These are phyloP conservation scores for Termitomyces sp. DNA, from an alignment of 768 basidiomycete species.

Conservation along the genomic window DNA sequence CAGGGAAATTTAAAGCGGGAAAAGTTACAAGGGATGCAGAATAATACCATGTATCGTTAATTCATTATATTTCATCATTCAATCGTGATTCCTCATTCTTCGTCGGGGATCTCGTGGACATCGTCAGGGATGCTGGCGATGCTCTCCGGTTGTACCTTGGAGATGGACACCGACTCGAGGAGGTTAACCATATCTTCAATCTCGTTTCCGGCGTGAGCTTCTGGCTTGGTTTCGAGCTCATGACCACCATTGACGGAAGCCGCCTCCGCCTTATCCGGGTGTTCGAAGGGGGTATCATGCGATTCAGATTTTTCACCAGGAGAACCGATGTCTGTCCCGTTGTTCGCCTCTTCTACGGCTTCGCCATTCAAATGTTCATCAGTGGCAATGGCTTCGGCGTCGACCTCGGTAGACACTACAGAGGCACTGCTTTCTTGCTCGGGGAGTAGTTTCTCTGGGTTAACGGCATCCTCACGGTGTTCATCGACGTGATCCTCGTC, in stretches of 20 bases:
- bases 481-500: conserved; percentile 4
- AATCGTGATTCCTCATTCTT: conserved; percentile 35
- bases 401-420: not conserved
- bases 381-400: not conserved
- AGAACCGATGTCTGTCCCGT: not conserved
- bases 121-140: conserved; percentile 53
- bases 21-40: not conserved
- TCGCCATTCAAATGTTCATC: conserved; percentile 1
- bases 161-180: conserved; percentile 46
- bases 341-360: not conserved
- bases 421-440: not conserved
- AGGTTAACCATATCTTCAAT: conserved; percentile 68
- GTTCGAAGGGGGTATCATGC: not conserved
- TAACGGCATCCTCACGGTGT: not conserved
- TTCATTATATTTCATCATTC: conserved; percentile 3
- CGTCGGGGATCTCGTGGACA: conserved; percentile 56
- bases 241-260: conserved; percentile 18
- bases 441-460: not conserved
- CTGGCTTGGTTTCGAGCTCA: conserved; percentile 9
- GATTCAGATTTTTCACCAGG: conserved; percentile 1
- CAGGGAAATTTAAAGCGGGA: not conserved
- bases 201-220: conserved; percentile 33
- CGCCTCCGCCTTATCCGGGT: conserved; percentile 1
- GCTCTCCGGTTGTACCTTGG: conserved; percentile 41
- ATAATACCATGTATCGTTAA: not conserved